A percentile compares a stretch with the other conserved stretches of the same genome.
Evolutionary conservation across 768 basidiomycete genomes (phyloP).

Genomic region (Obba rivulosa): DNA sequence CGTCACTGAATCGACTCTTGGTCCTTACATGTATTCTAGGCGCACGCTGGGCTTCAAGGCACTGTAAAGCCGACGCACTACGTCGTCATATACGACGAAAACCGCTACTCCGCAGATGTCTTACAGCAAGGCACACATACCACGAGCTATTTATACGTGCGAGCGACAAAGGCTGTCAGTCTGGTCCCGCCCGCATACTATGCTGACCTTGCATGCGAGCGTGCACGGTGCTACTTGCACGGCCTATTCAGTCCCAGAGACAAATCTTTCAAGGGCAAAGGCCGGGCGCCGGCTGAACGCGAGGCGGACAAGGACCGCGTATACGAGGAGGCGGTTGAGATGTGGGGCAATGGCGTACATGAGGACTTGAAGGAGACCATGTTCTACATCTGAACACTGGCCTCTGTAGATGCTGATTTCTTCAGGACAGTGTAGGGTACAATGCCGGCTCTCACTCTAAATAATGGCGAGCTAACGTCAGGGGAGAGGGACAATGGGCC

Average conservation of each 20-base stretch:
- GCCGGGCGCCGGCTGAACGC: conserved; percentile 10
- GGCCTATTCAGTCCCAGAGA: conserved; percentile 47
- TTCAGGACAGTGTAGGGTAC: no score
- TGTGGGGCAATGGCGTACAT: conserved; percentile 36
- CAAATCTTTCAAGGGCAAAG: conserved; percentile 20
- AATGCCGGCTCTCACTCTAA: no score
- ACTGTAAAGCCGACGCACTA: conserved; percentile 70
- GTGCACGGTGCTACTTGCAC: conserved; percentile 69
- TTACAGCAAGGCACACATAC: conserved; percentile 68
- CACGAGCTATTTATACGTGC: conserved; percentile 66
- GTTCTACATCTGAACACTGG: conserved; percentile 53
- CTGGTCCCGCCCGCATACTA: conserved; percentile 74
- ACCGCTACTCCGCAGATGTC: conserved; percentile 53
- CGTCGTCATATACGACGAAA: conserved; percentile 74
- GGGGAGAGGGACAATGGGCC: no score
- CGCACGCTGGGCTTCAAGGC: conserved; percentile 69
- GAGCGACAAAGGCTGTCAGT: conserved; percentile 79
- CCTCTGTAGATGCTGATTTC: conserved; percentile 7
- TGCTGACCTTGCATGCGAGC: conserved; percentile 75
- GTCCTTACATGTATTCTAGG: conserved; percentile 31
- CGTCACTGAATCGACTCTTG: no score
- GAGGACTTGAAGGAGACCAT: conserved; percentile 49
- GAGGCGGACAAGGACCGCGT: conserved; percentile 21
- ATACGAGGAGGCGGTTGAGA: conserved; percentile 33
- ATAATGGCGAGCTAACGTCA: no score